Evolutionary conservation across 345 rosid species (phyloP).

Genomic region (Dipteronia dyeriana): DNA sequence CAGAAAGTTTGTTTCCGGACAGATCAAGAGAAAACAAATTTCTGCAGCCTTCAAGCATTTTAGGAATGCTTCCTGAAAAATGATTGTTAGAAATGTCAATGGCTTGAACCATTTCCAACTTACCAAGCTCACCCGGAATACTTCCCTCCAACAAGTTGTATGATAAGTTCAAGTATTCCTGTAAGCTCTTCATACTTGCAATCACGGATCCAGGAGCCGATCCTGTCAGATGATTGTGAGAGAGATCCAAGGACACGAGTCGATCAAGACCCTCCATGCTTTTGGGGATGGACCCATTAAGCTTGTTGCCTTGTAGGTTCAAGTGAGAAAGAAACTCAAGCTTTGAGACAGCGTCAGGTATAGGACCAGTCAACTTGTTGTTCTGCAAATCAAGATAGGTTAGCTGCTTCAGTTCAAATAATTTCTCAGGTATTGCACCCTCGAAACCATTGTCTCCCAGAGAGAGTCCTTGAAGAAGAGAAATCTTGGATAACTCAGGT

Average conservation of each 20-base stretch:
- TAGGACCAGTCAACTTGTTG: slow-evolving; percentile 63
- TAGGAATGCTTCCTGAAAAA: slow-evolving; percentile 68
- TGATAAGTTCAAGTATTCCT: slow-evolving; percentile 69
- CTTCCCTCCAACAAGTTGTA: slow-evolving; percentile 58
- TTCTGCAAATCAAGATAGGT: slow-evolving; percentile 48
- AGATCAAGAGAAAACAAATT: slow-evolving; percentile 71
- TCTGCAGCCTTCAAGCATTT: slow-evolving; percentile 55
- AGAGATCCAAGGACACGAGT: slow-evolving; percentile 64
- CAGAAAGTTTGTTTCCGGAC: slow-evolving; percentile 66
- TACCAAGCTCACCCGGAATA: slow-evolving; percentile 75
- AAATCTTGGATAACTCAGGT: slow-evolving; percentile 56
- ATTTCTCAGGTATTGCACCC: slow-evolving; percentile 55
- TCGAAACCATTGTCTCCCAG: slow-evolving; percentile 51
- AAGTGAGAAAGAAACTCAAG: slow-evolving; percentile 59
- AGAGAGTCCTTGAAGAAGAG: slow-evolving; percentile 67
- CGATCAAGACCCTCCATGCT: slow-evolving; percentile 48
- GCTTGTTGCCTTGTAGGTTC: slow-evolving; percentile 57
- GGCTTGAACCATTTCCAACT: slow-evolving; percentile 62
- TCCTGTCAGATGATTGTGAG: slow-evolving; percentile 68
- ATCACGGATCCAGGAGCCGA: slow-evolving; percentile 47
- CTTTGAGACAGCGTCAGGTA: slow-evolving; percentile 51
- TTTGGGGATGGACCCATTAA: slow-evolving; percentile 71
- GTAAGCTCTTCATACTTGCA: slow-evolving; percentile 47
- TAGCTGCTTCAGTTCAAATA: slow-evolving; percentile 58
- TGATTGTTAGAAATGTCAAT: slow-evolving; percentile 78